A percentile compares a stretch with the other conserved stretches of the same genome.
phyloP scores from a whole-genome alignment of 2,329 filamentous ascomycete species.

The Dactylellina parvicollis region DNA sequence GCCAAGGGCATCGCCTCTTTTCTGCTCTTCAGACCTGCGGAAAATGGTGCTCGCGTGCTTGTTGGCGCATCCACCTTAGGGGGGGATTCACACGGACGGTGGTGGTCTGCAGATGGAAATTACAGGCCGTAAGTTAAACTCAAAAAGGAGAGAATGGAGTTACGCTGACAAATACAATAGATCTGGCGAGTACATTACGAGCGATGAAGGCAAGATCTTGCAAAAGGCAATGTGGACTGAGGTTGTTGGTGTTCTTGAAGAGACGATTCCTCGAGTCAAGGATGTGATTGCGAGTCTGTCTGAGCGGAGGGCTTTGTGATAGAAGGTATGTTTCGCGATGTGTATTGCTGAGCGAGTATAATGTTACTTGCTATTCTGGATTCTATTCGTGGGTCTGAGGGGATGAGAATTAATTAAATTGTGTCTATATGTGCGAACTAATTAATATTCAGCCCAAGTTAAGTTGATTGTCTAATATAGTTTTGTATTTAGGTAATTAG shows the following conservation, averaged over 20 bases:
- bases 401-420: neutral
- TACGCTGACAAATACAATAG: slow-evolving; percentile 23
- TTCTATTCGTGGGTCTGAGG: slow-evolving; percentile 1
- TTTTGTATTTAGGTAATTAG: neutral
- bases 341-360: slow-evolving; percentile 5
- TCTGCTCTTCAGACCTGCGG: slow-evolving; percentile 11
- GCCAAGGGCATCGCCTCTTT: slow-evolving; percentile 13
- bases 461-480: slow-evolving; percentile 1
- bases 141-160: slow-evolving; percentile 19
- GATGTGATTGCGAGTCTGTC: slow-evolving; percentile 24
- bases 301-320: slow-evolving; percentile 11
- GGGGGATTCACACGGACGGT: slow-evolving; percentile 17
- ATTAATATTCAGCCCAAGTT: slow-evolving; percentile 3
- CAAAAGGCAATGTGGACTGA: slow-evolving; percentile 31
- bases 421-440: neutral
- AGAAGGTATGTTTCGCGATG: slow-evolving; percentile 6
- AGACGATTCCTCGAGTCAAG: slow-evolving; percentile 21
- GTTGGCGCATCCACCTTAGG: slow-evolving; percentile 10
- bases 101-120: slow-evolving; percentile 27
- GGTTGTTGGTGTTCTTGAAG: slow-evolving; percentile 18
- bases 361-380: slow-evolving; percentile 3
- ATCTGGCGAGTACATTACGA: slow-evolving; percentile 24
- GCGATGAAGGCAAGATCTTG: slow-evolving; percentile 27
- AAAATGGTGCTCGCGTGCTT: slow-evolving; percentile 17
- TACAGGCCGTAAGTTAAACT: slow-evolving; percentile 16